phyloP scores from a whole-genome alignment of 164 flowering plant species.

The Liriodendron chinense region DNA sequence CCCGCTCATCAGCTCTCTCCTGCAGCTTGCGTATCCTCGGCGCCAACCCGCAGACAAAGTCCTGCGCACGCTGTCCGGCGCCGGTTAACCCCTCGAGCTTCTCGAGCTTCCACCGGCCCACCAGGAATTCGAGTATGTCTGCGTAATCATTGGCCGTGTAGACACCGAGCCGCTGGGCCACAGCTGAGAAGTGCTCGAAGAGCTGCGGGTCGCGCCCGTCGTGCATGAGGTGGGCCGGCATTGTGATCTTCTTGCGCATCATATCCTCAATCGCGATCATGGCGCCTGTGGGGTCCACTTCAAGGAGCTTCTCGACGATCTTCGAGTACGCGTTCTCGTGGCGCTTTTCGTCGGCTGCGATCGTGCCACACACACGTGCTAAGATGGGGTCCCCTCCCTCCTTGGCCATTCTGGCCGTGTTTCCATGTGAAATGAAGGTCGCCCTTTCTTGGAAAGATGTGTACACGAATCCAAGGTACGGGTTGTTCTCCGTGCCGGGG shows the following conservation, averaged over 20 bases:
- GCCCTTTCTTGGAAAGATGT: constrained; percentile 49
- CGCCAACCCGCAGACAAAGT: constrained; percentile 46
- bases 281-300: constrained; percentile 40
- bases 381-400: constrained; percentile 33
- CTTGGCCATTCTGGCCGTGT: constrained; percentile 34
- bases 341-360: constrained; percentile 47
- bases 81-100: constrained; percentile 41
- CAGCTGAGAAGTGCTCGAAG: constrained; percentile 50
- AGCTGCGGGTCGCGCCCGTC: constrained; percentile 49
- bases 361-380: constrained; percentile 42
- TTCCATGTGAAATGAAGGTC: constrained; percentile 39
- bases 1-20: constrained; percentile 40
- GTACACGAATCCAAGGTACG: constrained; percentile 40
- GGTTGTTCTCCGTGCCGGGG: constrained; percentile 31
- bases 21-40: constrained; percentile 41
- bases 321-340: constrained; percentile 35
- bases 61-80: constrained; percentile 45
- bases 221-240: constrained; percentile 62
- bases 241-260: constrained; percentile 57
- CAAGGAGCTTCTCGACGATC: constrained; percentile 31
- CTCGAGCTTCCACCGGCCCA: constrained; percentile 47
- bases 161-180: constrained; percentile 58
- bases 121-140: constrained; percentile 52
- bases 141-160: constrained; percentile 62
- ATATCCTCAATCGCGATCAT: constrained; percentile 48